phyloP scores from a whole-genome alignment of 805 yeast genomes.

The Torulaspora quercuum region DNA sequence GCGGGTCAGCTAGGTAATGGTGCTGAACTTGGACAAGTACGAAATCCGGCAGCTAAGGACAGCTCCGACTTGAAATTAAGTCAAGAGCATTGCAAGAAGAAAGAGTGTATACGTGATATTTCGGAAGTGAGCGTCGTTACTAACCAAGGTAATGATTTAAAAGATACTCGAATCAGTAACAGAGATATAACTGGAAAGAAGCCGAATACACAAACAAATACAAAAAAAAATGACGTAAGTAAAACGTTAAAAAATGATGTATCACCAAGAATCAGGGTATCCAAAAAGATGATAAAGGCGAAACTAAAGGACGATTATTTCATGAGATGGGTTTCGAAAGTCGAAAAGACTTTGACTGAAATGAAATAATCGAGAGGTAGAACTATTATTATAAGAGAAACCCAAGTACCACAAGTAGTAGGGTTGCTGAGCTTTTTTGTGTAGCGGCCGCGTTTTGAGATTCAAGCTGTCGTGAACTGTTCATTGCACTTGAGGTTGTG shows the following conservation, averaged over 20 bases:
- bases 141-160: too few species aligned
- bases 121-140: too few species aligned
- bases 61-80: too few species aligned
- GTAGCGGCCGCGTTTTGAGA: constrained; percentile 3
- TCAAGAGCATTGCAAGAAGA: too few species aligned
- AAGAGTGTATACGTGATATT: too few species aligned
- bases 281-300: constrained; percentile 21
- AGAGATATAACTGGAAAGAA: too few species aligned
- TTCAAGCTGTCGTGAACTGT: not conserved
- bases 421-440: not conserved
- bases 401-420: constrained; percentile 1
- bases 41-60: too few species aligned
- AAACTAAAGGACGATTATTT: constrained; percentile 29
- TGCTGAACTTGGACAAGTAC: too few species aligned
- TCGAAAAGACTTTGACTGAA: constrained; percentile 9
- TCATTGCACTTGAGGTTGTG: not conserved
- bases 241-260: not conserved
- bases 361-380: constrained; percentile 5
- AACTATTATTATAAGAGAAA: not conserved
- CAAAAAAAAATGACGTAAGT: not conserved
- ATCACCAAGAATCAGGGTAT: constrained; percentile 13
- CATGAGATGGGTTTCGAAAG: constrained; percentile 31
- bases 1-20: too few species aligned
- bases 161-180: too few species aligned
- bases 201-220: too few species aligned